A percentile compares a stretch with the other conserved stretches of the same genome.
These are phyloP conservation scores for Cymodocea nodosa DNA, from an alignment of 116 monocot genomes.

Conservation along the genomic window DNA sequence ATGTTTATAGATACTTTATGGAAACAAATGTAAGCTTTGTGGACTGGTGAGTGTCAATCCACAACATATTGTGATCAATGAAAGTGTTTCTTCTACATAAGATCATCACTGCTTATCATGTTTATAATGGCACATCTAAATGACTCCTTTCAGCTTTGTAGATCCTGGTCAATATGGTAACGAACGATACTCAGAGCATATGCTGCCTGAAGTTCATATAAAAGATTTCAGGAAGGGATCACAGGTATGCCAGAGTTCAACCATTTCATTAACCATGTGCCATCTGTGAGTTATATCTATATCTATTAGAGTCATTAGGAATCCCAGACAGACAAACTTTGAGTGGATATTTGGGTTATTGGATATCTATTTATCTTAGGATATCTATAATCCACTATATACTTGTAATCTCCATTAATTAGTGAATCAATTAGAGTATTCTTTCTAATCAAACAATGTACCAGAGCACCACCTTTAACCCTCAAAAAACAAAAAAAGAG, in stretches of 20 bases:
- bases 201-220: slow-evolving; percentile 76
- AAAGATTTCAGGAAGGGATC: slow-evolving; percentile 79
- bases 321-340: too few species aligned
- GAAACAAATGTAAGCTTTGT: slow-evolving; percentile 88
- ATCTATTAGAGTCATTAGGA: too few species aligned
- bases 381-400: too few species aligned
- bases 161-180: slow-evolving; percentile 84
- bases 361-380: too few species aligned
- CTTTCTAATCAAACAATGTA: too few species aligned
- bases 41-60: slow-evolving; percentile 60
- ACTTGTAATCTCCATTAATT: too few species aligned
- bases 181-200: slow-evolving; percentile 69
- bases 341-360: too few species aligned
- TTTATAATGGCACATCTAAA: neutral
- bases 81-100: neutral
- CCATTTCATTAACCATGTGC: neutral
- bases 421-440: too few species aligned
- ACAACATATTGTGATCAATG: neutral
- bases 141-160: slow-evolving; percentile 18
- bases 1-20: slow-evolving; percentile 77
- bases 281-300: too few species aligned
- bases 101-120: too few species aligned
- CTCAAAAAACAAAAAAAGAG: too few species aligned
- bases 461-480: too few species aligned
- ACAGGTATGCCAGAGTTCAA: slow-evolving; percentile 37